Conservation (phyloP, 2,329 filamentous ascomycete species). For the Trichoderma sp. region DNA sequence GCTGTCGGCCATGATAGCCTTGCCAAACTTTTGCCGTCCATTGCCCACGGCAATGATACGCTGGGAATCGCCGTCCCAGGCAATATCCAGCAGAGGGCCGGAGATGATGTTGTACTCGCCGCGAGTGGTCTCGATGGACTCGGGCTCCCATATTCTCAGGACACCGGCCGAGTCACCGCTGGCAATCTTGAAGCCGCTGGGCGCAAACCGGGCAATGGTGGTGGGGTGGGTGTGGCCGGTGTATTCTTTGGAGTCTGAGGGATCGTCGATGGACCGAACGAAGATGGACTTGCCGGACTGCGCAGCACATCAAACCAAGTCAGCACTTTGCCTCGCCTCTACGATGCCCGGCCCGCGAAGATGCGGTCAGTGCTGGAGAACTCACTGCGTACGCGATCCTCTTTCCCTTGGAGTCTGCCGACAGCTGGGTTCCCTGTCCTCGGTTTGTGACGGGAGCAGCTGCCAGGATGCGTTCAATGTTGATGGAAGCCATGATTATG, state of each 20-base stretch:
- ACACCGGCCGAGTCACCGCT: conserved; percentile 82
- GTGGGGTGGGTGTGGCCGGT: conserved; percentile 84
- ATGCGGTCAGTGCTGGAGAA: conserved; percentile 20
- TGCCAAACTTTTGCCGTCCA: conserved; percentile 87
- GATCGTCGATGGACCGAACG: conserved; percentile 88
- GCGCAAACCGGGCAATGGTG: conserved; percentile 89
- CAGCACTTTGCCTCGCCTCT: not conserved
- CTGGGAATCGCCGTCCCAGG: conserved; percentile 96
- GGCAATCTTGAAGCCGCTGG: conserved; percentile 91
- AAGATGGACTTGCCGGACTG: conserved; percentile 97
- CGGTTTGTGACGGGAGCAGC: conserved; percentile 79
- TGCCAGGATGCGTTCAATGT: conserved; percentile 70
- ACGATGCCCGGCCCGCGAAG: not conserved
- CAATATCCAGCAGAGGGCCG: conserved; percentile 91
- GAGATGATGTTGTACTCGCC: conserved; percentile 94
- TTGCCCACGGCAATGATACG: conserved; percentile 95
- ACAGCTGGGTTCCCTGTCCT: conserved; percentile 85
- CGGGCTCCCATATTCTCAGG: conserved; percentile 89
- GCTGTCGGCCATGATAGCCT: conserved; percentile 91
- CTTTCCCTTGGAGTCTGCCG: conserved; percentile 83
- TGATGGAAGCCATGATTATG: conserved; percentile 46
- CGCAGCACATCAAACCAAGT: not conserved
- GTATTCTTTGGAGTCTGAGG: conserved; percentile 81
- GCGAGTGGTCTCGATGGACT: conserved; percentile 80
- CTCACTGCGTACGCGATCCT: conserved; percentile 87